These are phyloP conservation scores for Sporothrix sp. DNA, from an alignment of 2,329 filamentous ascomycete species.

Conservation along the genomic window DNA sequence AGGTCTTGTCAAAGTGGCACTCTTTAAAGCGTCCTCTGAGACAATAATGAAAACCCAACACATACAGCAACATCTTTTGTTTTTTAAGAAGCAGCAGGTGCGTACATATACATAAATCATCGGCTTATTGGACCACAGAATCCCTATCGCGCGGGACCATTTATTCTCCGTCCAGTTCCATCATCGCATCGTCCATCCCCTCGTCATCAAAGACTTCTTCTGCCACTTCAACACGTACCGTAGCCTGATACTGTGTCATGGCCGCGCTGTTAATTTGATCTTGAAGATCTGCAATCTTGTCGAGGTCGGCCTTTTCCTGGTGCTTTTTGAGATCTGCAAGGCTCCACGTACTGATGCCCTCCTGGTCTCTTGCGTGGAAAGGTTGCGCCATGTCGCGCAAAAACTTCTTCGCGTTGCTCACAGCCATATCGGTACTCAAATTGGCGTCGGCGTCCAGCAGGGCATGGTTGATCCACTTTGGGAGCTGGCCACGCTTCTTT, in stretches of 20 bases:
- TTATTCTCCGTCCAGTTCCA: constrained; percentile 26
- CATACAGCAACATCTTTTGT: no score
- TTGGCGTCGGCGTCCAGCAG: constrained; percentile 79
- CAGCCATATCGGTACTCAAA: constrained; percentile 89
- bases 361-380: constrained; percentile 71
- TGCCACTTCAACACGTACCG: constrained; percentile 15
- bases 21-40: no score
- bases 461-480: constrained; percentile 92
- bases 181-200: constrained; percentile 38
- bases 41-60: no score
- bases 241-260: constrained; percentile 19
- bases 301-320: constrained; percentile 63
- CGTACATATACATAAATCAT: no score
- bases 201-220: constrained; percentile 32
- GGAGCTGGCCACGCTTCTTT: constrained; percentile 81
- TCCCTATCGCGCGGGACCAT: no score
- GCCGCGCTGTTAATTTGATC: constrained; percentile 26
- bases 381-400: constrained; percentile 86
- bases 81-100: no score
- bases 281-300: constrained; percentile 54
- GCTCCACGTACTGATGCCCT: constrained; percentile 73
- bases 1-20: no score
- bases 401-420: constrained; percentile 81
- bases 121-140: no score
- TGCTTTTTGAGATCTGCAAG: constrained; percentile 46